Percentiles rank a stretch among this genome's conserved stretches.
These are phyloP conservation scores for Choiromyces venosus DNA, from an alignment of 495 filamentous ascomycete genomes.

Conservation along the genomic window DNA sequence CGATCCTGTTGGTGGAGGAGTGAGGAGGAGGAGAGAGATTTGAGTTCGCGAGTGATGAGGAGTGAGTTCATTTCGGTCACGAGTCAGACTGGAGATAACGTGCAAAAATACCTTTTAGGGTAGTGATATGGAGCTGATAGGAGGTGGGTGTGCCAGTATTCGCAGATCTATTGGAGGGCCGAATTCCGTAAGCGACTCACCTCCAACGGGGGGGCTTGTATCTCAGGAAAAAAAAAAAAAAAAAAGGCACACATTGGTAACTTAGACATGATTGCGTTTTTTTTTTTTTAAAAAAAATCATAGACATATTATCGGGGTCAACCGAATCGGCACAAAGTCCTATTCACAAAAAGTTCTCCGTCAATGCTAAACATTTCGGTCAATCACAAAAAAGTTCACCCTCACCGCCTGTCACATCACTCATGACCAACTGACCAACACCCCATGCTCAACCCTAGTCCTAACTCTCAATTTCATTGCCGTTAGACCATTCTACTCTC, in stretches of 20 bases:
- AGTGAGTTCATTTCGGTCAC: not conserved
- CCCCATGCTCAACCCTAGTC: not conserved
- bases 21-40: not conserved
- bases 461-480: not conserved
- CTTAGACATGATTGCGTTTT: not conserved
- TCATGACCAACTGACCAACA: conserved; percentile 2
- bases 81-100: not conserved
- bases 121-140: not conserved
- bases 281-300: not conserved
- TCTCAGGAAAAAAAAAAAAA: too few relatives aligned
- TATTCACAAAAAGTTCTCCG: not conserved
- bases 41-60: not conserved
- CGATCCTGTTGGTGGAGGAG: not conserved
- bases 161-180: not conserved
- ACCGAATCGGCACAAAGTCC: not conserved
- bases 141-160: not conserved
- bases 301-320: not conserved
- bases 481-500: not conserved
- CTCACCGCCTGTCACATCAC: not conserved
- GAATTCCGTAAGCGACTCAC: not conserved
- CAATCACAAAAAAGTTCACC: not conserved
- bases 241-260: not conserved
- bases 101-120: not conserved
- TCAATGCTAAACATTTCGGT: not conserved
- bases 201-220: not conserved